A percentile compares a stretch with the other conserved stretches of the same genome.
Conservation (phyloP, 1,284 basidiomycete species). For the Laetiporus sulphureus region DNA sequence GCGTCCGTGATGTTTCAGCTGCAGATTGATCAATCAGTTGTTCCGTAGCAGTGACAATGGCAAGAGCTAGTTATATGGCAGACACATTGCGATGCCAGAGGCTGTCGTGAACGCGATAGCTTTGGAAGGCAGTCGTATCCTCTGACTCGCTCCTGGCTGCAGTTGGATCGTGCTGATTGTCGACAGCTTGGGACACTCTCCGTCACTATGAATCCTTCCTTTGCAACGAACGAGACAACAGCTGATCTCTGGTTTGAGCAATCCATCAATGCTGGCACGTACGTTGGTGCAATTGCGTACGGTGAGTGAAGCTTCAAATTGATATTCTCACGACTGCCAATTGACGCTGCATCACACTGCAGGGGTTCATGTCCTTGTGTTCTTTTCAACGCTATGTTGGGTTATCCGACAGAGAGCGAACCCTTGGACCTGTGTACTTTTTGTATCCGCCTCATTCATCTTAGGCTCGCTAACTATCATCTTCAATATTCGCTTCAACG, state of each 20-base stretch:
- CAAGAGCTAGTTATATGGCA: too few species aligned
- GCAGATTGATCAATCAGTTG: too few species aligned
- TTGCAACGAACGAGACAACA: constrained; percentile 14
- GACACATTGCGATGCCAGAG: too few species aligned
- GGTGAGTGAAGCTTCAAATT: constrained; percentile 16
- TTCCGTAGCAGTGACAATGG: too few species aligned
- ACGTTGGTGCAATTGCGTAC: constrained; percentile 24
- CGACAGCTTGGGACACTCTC: too few species aligned
- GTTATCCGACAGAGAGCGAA: constrained; percentile 5
- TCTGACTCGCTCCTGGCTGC: too few species aligned
- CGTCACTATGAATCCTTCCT: constrained; percentile 5
- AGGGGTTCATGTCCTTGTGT: constrained; percentile 11
- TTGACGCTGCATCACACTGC: neutral
- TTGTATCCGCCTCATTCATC: constrained; percentile 20
- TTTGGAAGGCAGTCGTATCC: too few species aligned
- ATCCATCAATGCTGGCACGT: constrained; percentile 24
- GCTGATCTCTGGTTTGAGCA: constrained; percentile 23
- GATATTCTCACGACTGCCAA: too few species aligned
- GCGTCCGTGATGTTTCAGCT: too few species aligned
- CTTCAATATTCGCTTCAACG: constrained; percentile 18
- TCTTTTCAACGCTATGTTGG: constrained; percentile 12
- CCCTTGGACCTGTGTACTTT: constrained; percentile 12
- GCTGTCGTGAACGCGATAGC: too few species aligned
- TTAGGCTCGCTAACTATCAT: constrained; percentile 24
- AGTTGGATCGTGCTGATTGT: too few species aligned